These are phyloP conservation scores for Coemansia sp. DNA, from an alignment of 192 early-diverging fungal genomes.

Conservation along the genomic window DNA sequence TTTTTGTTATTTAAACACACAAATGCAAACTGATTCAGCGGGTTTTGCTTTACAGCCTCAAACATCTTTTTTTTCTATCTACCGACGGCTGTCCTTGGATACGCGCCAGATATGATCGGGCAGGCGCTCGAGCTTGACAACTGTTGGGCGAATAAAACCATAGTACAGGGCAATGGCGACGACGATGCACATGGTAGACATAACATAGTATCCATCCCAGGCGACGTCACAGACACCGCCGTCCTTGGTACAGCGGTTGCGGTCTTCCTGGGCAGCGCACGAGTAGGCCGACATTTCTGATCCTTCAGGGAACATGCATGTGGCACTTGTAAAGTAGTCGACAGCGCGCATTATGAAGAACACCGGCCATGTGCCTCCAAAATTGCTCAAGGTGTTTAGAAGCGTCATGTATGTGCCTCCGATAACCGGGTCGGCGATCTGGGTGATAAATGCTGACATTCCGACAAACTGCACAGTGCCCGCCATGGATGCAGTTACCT, in stretches of 20 bases:
- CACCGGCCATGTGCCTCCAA: constrained; percentile 96
- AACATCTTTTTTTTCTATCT: background rate
- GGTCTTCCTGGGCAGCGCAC: constrained; percentile 68
- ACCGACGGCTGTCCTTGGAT: constrained; percentile 27
- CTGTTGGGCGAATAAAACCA: constrained; percentile 63
- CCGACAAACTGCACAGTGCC: constrained; percentile 96
- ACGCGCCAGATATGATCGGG: constrained; percentile 53
- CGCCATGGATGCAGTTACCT: constrained; percentile 83
- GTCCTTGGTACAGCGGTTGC: constrained; percentile 60
- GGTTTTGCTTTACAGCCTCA: no score
- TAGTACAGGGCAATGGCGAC: constrained; percentile 66
- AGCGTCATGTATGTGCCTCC: constrained; percentile 89
- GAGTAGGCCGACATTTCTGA: constrained; percentile 41
- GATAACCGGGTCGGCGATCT: constrained; percentile 93
- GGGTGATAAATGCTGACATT: constrained; percentile 91
- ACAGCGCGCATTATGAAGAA: constrained; percentile 92
- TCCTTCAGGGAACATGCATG: constrained; percentile 61
- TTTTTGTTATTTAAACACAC: background rate
- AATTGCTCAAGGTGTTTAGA: constrained; percentile 92
- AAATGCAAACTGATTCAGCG: no score
- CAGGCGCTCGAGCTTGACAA: constrained; percentile 61
- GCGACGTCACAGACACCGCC: constrained; percentile 69
- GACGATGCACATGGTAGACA: constrained; percentile 69
- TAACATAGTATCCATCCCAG: constrained; percentile 89
- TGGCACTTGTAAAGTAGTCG: constrained; percentile 83